Percentiles rank a stretch among this genome's conserved stretches.
These are phyloP conservation scores for Ceriops decandra DNA, from an alignment of 345 rosid species.

Conservation along the genomic window DNA sequence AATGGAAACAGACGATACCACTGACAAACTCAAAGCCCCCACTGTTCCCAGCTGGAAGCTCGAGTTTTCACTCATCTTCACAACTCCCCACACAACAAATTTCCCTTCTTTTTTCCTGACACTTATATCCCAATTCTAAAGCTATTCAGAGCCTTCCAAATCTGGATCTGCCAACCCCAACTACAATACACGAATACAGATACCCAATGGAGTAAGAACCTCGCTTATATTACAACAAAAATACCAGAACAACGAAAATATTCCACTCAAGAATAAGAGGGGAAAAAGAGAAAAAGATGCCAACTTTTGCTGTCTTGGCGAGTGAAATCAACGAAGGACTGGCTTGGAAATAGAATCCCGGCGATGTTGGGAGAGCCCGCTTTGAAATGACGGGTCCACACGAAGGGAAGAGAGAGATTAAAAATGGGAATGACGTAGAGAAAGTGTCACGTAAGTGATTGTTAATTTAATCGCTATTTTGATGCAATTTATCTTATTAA, in stretches of 20 bases:
- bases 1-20: conserved; percentile 98
- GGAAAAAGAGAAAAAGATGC: not conserved
- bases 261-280: not conserved
- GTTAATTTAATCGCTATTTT: no score
- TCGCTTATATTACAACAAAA: no score
- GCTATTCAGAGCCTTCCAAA: conserved; percentile 20
- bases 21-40: conserved; percentile 92
- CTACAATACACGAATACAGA: conserved; percentile 5
- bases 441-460: not conserved
- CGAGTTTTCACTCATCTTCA: conserved; percentile 78
- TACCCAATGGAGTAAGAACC: conserved; percentile 5
- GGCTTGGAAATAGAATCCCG: no score
- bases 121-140: not conserved
- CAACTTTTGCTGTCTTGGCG: not conserved
- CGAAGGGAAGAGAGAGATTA: not conserved
- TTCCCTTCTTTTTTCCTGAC: conserved; percentile 6
- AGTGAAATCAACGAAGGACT: no score
- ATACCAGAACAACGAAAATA: no score
- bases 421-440: not conserved
- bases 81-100: not conserved
- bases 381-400: no score
- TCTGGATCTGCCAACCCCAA: conserved; percentile 48
- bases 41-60: conserved; percentile 92
- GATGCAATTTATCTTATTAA: no score
- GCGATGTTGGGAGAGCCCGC: no score